Conservation (phyloP, 2,329 filamentous ascomycete genomes). For the Zymoseptoria passerinii region DNA sequence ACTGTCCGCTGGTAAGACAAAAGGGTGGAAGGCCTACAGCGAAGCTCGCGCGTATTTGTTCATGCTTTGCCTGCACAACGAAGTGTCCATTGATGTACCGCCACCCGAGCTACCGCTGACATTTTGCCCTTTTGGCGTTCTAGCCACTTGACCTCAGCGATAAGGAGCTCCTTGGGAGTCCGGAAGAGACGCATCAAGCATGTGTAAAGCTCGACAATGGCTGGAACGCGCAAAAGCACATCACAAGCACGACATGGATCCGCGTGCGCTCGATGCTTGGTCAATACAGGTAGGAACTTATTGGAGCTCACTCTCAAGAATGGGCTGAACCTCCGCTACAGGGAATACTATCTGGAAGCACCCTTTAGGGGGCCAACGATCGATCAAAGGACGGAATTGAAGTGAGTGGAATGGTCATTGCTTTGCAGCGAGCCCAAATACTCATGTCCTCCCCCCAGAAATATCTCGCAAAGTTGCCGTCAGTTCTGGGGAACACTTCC, state of each 20-base stretch:
- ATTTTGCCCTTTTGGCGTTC: no score
- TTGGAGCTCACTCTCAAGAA: not conserved
- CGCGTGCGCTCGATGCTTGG: not conserved
- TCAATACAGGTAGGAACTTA: not conserved
- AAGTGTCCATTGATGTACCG: no score
- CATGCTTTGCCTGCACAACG: no score
- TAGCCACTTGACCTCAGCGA: conserved; percentile 4
- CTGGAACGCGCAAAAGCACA: conserved; percentile 6
- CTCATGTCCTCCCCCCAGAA: not conserved
- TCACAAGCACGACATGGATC: conserved; percentile 9
- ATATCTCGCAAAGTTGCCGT: conserved; percentile 1
- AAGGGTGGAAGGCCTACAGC: no score
- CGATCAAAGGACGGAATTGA: conserved; percentile 2
- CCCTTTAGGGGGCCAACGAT: not conserved
- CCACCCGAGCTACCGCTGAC: no score
- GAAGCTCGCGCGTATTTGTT: no score
- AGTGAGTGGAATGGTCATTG: not conserved
- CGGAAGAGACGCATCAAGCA: conserved; percentile 3
- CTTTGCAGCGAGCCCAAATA: not conserved
- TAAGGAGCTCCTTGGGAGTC: conserved; percentile 1
- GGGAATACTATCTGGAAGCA: conserved; percentile 1
- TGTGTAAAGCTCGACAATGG: conserved; percentile 5
- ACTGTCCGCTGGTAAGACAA: not conserved
- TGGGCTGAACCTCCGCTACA: no score
- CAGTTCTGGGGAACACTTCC: conserved; percentile 5